Conservation (phyloP, 2,329 filamentous ascomycete species). For the Aspergillus thermomutatus region DNA sequence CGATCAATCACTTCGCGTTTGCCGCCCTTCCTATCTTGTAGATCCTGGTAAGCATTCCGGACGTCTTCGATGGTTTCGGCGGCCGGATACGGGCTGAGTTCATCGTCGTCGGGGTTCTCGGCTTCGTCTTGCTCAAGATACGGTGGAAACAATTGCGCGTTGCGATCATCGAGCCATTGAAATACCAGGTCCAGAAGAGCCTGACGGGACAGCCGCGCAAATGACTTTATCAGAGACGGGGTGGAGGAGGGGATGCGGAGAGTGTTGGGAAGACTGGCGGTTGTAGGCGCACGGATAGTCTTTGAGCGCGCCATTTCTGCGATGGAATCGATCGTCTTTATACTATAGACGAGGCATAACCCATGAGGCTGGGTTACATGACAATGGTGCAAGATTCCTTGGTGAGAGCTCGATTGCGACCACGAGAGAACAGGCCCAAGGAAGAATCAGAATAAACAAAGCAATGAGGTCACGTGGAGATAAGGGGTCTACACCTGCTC, state of each 20-base stretch:
- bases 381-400: neutral
- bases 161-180: constrained; percentile 71
- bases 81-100: constrained; percentile 66
- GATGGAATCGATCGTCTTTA: neutral
- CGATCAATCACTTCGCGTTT: constrained; percentile 55
- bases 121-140: constrained; percentile 53
- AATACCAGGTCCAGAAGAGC: constrained; percentile 70
- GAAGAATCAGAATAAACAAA: neutral
- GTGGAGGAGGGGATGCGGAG: constrained; percentile 66
- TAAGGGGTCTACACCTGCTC: too few relatives aligned
- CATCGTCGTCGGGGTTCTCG: constrained; percentile 54
- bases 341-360: neutral
- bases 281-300: constrained; percentile 58
- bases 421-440: neutral
- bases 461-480: constrained; percentile 1
- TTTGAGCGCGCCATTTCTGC: constrained; percentile 33
- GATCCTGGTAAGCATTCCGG: constrained; percentile 60
- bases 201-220: constrained; percentile 68
- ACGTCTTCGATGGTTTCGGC: constrained; percentile 64
- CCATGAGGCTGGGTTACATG: neutral
- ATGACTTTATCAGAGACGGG: constrained; percentile 60
- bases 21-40: constrained; percentile 54
- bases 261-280: constrained; percentile 66
- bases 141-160: constrained; percentile 58
- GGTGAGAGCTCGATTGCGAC: neutral